Evolutionary conservation across 129 eudicot genomes (phyloP).

Genomic region (Flaveria brownii): DNA sequence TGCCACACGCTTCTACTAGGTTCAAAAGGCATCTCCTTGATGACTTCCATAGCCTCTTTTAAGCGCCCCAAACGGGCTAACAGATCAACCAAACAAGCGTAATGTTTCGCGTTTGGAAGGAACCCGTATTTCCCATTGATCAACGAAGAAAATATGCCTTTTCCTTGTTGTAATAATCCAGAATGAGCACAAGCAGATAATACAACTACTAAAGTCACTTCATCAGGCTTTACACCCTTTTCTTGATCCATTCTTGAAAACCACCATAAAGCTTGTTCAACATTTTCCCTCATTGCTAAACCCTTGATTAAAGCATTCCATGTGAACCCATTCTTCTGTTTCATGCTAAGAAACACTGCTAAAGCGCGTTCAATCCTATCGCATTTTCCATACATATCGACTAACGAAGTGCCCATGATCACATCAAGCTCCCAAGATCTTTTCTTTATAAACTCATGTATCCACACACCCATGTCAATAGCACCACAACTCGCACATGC

Average conservation of each 20-base stretch:
- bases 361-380: slow-evolving; percentile 37
- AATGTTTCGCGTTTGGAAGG: slow-evolving; percentile 49
- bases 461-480: slow-evolving; percentile 56
- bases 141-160: slow-evolving; percentile 40
- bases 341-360: slow-evolving; percentile 44
- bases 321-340: slow-evolving; percentile 52
- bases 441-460: slow-evolving; percentile 51
- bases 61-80: slow-evolving; percentile 48
- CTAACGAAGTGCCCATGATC: slow-evolving; percentile 52
- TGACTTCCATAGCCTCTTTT: slow-evolving; percentile 47
- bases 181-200: slow-evolving; percentile 59
- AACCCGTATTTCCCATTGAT: slow-evolving; percentile 42
- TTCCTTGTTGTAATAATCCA: slow-evolving; percentile 43
- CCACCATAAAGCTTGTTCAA: slow-evolving; percentile 48
- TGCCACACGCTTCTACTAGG: slow-evolving; percentile 54
- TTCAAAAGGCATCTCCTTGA: slow-evolving; percentile 51
- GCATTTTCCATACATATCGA: slow-evolving; percentile 61
- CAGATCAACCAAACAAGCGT: slow-evolving; percentile 58
- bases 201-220: slow-evolving; percentile 48
- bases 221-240: slow-evolving; percentile 51
- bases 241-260: slow-evolving; percentile 45
- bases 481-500: slow-evolving; percentile 61
- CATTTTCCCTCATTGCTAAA: slow-evolving; percentile 43
- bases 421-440: slow-evolving; percentile 57
- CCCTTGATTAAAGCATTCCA: slow-evolving; percentile 60